Conservation (phyloP, 371 early-diverging fungal species). For the Amoeboradix gromovi region DNA sequence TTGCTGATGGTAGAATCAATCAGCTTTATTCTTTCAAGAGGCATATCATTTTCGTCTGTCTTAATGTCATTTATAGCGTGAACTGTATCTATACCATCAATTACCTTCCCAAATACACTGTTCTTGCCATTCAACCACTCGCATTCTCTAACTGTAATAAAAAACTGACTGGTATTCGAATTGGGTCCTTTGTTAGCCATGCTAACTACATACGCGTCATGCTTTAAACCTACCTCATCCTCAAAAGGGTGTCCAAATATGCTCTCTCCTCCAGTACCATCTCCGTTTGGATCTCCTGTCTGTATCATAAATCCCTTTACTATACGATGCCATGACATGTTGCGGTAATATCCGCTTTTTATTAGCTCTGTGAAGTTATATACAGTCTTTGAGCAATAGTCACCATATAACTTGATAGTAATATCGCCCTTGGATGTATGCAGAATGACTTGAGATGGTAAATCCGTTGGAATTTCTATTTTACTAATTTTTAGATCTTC, state of each 20-base stretch:
- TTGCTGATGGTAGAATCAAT: no score
- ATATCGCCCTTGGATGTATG: slow-evolving; percentile 67
- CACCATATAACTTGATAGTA: slow-evolving; percentile 44
- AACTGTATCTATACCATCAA: slow-evolving; percentile 73
- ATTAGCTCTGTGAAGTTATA: slow-evolving; percentile 60
- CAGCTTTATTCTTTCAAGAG: not conserved
- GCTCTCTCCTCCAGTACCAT: slow-evolving; percentile 86
- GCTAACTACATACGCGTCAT: slow-evolving; percentile 58
- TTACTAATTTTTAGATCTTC: not conserved
- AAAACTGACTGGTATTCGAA: slow-evolving; percentile 51
- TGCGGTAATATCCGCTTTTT: slow-evolving; percentile 39
- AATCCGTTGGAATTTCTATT: not conserved
- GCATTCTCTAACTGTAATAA: slow-evolving; percentile 66
- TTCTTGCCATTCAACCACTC: slow-evolving; percentile 88
- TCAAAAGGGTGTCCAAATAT: slow-evolving; percentile 81
- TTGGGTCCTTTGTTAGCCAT: slow-evolving; percentile 93
- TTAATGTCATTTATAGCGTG: slow-evolving; percentile 46
- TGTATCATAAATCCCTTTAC: slow-evolving; percentile 36
- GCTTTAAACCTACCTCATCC: slow-evolving; percentile 57
- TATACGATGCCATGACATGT: slow-evolving; percentile 27
- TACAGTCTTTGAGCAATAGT: slow-evolving; percentile 65
- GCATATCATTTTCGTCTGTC: slow-evolving; percentile 14
- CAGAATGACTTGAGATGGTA: slow-evolving; percentile 23
- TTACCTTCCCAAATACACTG: slow-evolving; percentile 82
- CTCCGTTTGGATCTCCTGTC: slow-evolving; percentile 30